These are phyloP conservation scores for Exidia glandulosa DNA, from an alignment of 768 basidiomycete species.

Conservation along the genomic window DNA sequence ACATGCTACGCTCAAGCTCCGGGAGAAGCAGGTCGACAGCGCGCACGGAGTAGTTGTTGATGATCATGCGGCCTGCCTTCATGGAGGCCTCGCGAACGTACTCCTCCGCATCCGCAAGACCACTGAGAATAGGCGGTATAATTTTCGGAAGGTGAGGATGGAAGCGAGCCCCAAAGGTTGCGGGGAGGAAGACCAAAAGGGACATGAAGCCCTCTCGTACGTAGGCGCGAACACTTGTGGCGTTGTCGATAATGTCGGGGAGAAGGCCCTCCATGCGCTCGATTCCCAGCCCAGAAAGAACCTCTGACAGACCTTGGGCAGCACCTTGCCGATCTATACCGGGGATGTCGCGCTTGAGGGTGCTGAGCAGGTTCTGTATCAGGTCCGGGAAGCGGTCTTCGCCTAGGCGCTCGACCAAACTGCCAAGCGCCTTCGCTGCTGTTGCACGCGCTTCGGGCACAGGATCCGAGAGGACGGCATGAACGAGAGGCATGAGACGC, in stretches of 20 bases:
- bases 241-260: slow-evolving; percentile 87
- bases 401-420: slow-evolving; percentile 91
- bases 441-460: slow-evolving; percentile 97
- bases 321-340: slow-evolving; percentile 97
- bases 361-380: slow-evolving; percentile 77
- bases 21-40: slow-evolving; percentile 91
- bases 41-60: slow-evolving; percentile 83
- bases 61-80: slow-evolving; percentile 97
- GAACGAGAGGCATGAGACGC: slow-evolving; percentile 80
- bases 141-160: slow-evolving; percentile 93
- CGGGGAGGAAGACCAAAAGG: slow-evolving; percentile 85
- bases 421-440: slow-evolving; percentile 91
- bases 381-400: slow-evolving; percentile 93
- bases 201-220: slow-evolving; percentile 99
- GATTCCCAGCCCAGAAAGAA: slow-evolving; percentile 94
- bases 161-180: slow-evolving; percentile 94
- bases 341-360: slow-evolving; percentile 83
- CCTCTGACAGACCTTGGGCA: slow-evolving; percentile 92
- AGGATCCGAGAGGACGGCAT: slow-evolving; percentile 87
- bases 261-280: slow-evolving; percentile 88
- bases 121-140: slow-evolving; percentile 82
- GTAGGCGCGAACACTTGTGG: slow-evolving; percentile 78
- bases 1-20: slow-evolving; percentile 89
- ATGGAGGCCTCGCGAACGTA: slow-evolving; percentile 95
- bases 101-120: slow-evolving; percentile 87